Evolutionary conservation across 805 yeast species (phyloP).

Genomic region (Metschnikowia arizonensis): DNA sequence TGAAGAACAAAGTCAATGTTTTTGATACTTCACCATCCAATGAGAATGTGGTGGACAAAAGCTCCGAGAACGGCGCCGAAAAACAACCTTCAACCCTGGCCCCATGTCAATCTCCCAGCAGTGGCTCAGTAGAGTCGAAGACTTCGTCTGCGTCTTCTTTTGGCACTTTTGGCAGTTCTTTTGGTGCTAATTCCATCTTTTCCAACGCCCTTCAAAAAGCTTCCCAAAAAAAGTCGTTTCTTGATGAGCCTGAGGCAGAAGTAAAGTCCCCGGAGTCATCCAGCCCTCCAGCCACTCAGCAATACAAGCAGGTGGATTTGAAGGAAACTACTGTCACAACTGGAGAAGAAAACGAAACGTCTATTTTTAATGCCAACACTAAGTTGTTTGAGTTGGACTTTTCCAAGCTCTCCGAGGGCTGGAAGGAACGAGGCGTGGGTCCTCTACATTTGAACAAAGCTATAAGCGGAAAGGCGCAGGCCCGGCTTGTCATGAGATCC

Average conservation of each 20-base stretch:
- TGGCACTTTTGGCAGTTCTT: conserved; percentile 25
- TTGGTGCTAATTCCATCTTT: conserved; percentile 46
- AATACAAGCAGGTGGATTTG: conserved; percentile 56
- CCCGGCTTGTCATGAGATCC: conserved; percentile 86
- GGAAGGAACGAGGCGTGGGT: conserved; percentile 97
- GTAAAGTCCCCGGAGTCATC: conserved; percentile 14
- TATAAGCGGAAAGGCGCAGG: conserved; percentile 33
- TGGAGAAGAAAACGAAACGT: conserved; percentile 85
- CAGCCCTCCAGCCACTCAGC: conserved; percentile 30
- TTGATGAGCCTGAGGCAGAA: conserved; percentile 37
- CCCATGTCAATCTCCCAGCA: neutral
- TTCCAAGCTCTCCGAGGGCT: conserved; percentile 63
- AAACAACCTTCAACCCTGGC: neutral
- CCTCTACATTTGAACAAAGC: conserved; percentile 70
- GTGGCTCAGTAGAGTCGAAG: neutral
- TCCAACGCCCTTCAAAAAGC: conserved; percentile 55
- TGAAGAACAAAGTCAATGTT: conserved; percentile 24
- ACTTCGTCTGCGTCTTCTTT: conserved; percentile 11
- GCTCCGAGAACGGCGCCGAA: neutral
- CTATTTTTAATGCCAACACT: conserved; percentile 65
- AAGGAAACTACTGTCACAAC: conserved; percentile 58
- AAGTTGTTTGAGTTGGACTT: conserved; percentile 75
- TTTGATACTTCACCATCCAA: conserved; percentile 22
- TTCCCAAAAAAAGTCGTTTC: conserved; percentile 51
- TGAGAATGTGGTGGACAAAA: neutral